phyloP scores from a whole-genome alignment of 768 basidiomycete genomes.

The Cantharellus anzutake region DNA sequence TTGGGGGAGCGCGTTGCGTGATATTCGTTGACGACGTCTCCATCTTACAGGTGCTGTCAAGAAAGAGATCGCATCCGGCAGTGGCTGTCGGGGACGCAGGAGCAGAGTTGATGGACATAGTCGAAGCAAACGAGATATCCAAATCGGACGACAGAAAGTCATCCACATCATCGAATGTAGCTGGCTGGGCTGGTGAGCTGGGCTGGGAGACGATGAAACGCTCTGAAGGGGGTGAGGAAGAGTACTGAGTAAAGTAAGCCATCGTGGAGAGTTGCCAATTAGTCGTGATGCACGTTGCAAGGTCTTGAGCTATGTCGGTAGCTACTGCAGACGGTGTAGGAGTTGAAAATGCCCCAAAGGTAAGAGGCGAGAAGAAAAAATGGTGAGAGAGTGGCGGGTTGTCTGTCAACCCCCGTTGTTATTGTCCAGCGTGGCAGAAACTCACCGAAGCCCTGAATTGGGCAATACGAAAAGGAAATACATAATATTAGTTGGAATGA shows the following conservation, averaged over 20 bases:
- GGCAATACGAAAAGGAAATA: not conserved
- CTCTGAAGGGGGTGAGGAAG: not conserved
- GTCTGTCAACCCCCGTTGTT: too few species aligned
- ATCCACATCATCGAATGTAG: constrained; percentile 2
- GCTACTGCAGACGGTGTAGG: not conserved
- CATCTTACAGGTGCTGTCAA: not conserved
- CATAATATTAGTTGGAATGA: not conserved
- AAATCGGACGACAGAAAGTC: constrained; percentile 12
- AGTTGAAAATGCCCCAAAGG: not conserved
- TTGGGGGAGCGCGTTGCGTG: not conserved
- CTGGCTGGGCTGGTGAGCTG: constrained; percentile 4
- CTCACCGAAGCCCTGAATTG: not conserved
- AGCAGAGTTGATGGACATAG: constrained; percentile 61
- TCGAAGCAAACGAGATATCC: constrained; percentile 71
- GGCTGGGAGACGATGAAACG: constrained; percentile 6
- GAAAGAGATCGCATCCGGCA: not conserved
- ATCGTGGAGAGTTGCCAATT: not conserved
- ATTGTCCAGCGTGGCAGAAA: not conserved
- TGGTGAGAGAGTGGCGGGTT: too few species aligned
- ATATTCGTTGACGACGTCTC: constrained; percentile 5
- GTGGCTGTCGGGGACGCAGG: constrained; percentile 14
- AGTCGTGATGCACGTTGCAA: not conserved
- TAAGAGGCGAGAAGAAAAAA: too few species aligned
- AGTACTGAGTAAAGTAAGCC: not conserved
- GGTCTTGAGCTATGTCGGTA: not conserved